Conservation (phyloP, 768 basidiomycete species). For the Pleurotus djamor region DNA sequence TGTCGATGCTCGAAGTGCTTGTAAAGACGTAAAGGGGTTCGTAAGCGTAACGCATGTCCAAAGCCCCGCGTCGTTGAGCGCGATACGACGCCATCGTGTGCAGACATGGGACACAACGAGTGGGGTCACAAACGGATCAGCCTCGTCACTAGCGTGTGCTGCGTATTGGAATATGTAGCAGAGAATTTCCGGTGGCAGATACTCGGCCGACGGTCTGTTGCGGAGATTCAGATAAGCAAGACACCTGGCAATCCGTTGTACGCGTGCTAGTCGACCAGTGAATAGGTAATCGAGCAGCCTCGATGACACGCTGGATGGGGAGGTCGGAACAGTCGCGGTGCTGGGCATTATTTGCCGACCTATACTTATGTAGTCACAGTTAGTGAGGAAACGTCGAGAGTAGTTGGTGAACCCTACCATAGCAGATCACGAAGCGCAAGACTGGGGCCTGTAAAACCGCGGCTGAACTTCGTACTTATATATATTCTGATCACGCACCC, state of each 20-base stretch:
- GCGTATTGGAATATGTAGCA: constrained; percentile 30
- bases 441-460: background rate
- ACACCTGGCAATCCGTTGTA: constrained; percentile 15
- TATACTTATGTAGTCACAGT: background rate
- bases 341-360: background rate
- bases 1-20: constrained; percentile 31
- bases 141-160: constrained; percentile 21
- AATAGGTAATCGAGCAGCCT: constrained; percentile 8
- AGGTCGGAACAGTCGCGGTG: background rate
- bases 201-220: constrained; percentile 11
- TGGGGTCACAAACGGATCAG: constrained; percentile 22
- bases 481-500: constrained; percentile 3
- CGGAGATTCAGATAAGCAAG: constrained; percentile 3
- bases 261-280: constrained; percentile 12
- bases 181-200: constrained; percentile 33
- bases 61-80: constrained; percentile 39
- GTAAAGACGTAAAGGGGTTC: constrained; percentile 34
- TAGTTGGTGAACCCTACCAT: background rate
- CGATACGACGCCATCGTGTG: constrained; percentile 45
- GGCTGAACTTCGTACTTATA: constrained; percentile 4
- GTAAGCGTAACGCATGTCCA: constrained; percentile 52
- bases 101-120: constrained; percentile 46
- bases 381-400: background rate
- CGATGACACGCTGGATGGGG: background rate
- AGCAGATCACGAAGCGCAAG: constrained; percentile 1